phyloP scores from a whole-genome alignment of 1,284 basidiomycete species.

The Malassezia globosa region DNA sequence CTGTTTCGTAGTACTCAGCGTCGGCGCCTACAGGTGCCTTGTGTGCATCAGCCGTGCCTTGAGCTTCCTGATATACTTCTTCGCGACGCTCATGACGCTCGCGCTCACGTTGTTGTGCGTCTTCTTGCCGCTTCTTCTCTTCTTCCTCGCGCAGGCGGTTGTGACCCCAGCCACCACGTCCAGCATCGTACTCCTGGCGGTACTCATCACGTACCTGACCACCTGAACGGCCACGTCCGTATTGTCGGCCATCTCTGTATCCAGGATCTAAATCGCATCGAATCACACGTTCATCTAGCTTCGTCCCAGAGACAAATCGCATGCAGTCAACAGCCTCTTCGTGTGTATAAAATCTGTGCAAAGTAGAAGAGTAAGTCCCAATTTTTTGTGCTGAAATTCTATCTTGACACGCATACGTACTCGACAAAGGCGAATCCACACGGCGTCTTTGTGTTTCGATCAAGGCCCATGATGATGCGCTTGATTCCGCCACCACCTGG shows the following conservation, averaged over 20 bases:
- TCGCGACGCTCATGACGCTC: constrained; percentile 64
- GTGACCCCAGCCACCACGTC: constrained; percentile 73
- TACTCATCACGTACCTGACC: constrained; percentile 90
- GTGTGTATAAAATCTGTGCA: constrained; percentile 70
- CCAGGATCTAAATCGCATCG: constrained; percentile 97
- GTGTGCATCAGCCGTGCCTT: constrained; percentile 60
- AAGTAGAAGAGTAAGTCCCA: background rate
- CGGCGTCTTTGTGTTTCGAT: constrained; percentile 91
- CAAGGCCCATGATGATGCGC: constrained; percentile 97
- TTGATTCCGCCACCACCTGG: constrained; percentile 92
- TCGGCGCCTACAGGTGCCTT: constrained; percentile 55
- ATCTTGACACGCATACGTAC: constrained; percentile 27
- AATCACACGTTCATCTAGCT: constrained; percentile 97
- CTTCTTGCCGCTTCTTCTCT: constrained; percentile 61
- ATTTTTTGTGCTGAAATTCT: too few relatives aligned
- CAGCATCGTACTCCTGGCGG: constrained; percentile 85
- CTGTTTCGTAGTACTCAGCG: constrained; percentile 37
- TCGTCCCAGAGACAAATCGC: constrained; percentile 88
- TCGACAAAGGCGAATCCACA: constrained; percentile 99
- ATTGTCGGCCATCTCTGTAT: constrained; percentile 92
- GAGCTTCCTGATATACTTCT: constrained; percentile 74
- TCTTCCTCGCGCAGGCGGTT: constrained; percentile 49
- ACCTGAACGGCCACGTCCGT: constrained; percentile 89
- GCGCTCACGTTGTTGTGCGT: constrained; percentile 59
- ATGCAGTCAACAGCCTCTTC: constrained; percentile 83